Evolutionary conservation across 2,329 filamentous ascomycete genomes (phyloP).

Genomic region (Akanthomyces dipterigenus): DNA sequence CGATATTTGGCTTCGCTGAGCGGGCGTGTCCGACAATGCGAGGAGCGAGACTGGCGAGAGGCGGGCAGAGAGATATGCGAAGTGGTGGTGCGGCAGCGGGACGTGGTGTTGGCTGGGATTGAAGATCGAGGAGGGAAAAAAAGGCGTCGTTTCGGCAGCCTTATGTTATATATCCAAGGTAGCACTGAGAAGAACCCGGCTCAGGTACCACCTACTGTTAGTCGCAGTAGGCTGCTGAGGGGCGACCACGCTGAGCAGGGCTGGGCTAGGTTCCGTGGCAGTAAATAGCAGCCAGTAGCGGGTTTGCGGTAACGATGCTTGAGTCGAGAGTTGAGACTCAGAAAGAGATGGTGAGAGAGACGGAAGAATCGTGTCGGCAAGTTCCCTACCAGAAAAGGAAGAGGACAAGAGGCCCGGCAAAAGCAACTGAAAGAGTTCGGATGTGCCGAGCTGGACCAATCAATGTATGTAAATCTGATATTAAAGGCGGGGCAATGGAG

Average conservation of each 20-base stretch:
- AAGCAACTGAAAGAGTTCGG: neutral
- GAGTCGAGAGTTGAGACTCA: neutral
- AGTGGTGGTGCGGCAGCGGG: neutral
- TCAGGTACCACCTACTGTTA: neutral
- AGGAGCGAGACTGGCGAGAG: neutral
- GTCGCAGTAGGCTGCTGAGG: neutral
- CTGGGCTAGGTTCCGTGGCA: neutral
- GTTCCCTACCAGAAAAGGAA: too few species aligned
- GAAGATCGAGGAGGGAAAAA: neutral
- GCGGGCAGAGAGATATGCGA: neutral
- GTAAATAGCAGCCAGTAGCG: neutral
- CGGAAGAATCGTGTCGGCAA: neutral
- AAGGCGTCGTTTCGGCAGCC: neutral
- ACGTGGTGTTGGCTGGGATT: neutral
- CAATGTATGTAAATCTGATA: neutral
- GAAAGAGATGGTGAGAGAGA: neutral
- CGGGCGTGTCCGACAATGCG: neutral
- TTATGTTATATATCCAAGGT: slow-evolving; percentile 2
- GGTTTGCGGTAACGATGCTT: neutral
- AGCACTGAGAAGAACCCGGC: neutral
- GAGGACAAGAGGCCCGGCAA: neutral
- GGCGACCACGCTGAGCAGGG: neutral
- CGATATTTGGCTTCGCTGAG: neutral
- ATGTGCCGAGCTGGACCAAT: slow-evolving; percentile 2
- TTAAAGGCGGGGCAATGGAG: neutral